Conservation (phyloP, 345 rosid genomes). For the Eucalyptus marginata region DNA sequence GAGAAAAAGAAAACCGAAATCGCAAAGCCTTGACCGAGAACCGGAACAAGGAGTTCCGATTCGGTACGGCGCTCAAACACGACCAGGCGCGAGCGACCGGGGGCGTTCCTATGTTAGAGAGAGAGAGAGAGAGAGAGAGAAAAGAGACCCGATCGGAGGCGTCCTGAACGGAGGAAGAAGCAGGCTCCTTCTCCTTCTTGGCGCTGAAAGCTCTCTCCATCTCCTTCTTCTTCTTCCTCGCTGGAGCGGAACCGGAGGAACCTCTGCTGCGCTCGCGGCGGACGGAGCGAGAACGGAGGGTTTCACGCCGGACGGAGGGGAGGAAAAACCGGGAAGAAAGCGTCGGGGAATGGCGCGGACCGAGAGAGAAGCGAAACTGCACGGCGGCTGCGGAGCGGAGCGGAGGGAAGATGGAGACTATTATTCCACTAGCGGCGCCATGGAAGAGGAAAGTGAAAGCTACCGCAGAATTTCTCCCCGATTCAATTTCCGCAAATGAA, state of each 20-base stretch:
- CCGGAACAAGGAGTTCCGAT: background rate
- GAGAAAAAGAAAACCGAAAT: background rate
- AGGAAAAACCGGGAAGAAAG: background rate
- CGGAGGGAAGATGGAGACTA: background rate
- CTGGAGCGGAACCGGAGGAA: background rate
- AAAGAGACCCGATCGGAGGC: constrained; percentile 72
- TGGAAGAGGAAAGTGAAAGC: background rate
- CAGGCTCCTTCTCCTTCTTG: constrained; percentile 80
- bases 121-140: background rate
- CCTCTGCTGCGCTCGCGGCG: background rate
- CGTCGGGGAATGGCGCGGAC: background rate
- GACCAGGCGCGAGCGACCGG: background rate
- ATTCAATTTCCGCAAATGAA: background rate
- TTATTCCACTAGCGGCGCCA: background rate
- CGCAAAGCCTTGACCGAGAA: background rate
- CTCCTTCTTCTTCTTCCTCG: background rate
- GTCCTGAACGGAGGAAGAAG: constrained; percentile 72
- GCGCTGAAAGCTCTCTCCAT: constrained; percentile 79
- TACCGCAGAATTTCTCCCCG: background rate
- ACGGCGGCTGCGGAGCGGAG: background rate
- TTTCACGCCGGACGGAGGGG: background rate
- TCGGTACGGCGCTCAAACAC: background rate
- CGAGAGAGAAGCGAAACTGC: background rate
- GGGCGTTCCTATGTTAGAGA: background rate
- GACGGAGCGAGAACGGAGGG: background rate